These are phyloP conservation scores for Guillardia theta DNA, from an alignment of 78 protist species.

Conservation along the genomic window DNA sequence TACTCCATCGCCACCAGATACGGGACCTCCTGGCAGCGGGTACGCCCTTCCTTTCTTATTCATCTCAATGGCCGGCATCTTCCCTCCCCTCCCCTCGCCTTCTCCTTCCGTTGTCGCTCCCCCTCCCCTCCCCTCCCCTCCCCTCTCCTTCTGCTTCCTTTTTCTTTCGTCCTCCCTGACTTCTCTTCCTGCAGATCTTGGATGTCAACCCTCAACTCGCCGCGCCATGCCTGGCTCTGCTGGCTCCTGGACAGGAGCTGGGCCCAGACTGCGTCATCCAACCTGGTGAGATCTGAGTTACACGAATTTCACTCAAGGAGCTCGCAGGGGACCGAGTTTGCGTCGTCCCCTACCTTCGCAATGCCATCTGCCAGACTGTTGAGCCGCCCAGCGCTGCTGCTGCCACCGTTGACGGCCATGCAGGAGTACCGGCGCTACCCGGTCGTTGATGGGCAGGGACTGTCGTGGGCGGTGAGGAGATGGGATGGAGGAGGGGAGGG, in stretches of 20 bases:
- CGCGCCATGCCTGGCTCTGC: background rate
- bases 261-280: background rate
- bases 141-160: no score
- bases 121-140: no score
- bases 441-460: background rate
- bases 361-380: background rate
- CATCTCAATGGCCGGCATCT: background rate
- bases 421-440: constrained; percentile 41
- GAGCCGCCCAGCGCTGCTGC: background rate
- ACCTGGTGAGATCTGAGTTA: background rate
- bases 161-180: no score
- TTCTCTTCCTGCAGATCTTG: background rate
- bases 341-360: background rate
- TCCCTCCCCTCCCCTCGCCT: no score
- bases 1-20: background rate
- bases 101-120: no score
- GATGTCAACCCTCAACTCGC: background rate
- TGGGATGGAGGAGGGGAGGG: no score
- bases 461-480: constrained; percentile 1
- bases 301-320: background rate
- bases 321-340: background rate
- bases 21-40: constrained; percentile 29
- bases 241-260: background rate
- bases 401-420: background rate
- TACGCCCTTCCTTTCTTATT: background rate